These are phyloP conservation scores for Gossypium davidsonii DNA, from an alignment of 441 rosid genomes.

Conservation along the genomic window DNA sequence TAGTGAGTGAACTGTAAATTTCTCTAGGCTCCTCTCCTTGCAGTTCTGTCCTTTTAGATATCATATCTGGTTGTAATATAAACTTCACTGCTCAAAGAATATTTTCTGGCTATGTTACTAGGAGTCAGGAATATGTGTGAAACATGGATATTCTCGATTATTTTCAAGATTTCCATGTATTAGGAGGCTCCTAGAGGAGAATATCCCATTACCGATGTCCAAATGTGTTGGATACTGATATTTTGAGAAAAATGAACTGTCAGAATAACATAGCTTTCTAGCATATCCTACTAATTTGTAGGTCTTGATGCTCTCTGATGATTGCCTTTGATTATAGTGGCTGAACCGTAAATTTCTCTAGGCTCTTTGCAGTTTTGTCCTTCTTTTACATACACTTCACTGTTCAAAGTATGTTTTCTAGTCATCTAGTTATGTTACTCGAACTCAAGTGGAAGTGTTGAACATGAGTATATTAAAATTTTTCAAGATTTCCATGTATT, in stretches of 20 bases:
- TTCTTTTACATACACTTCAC: background rate
- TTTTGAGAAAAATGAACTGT: background rate
- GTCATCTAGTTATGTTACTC: background rate
- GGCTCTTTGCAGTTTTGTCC: background rate
- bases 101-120: background rate
- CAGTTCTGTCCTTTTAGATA: background rate
- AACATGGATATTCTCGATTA: too few relatives aligned
- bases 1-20: background rate
- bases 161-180: background rate
- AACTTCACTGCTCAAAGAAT: background rate
- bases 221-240: background rate
- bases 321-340: background rate
- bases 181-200: background rate
- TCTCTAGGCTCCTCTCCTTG: background rate
- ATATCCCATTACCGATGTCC: background rate
- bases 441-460: background rate
- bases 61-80: background rate
- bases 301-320: background rate
- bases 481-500: background rate
- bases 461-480: background rate
- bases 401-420: background rate
- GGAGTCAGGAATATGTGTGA: too few relatives aligned
- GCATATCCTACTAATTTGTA: background rate
- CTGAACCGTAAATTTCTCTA: background rate
- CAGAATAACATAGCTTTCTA: background rate